Base-by-base conservation (phyloP, 805 yeast species). In the Pichia rugopelliculosa region DNA sequence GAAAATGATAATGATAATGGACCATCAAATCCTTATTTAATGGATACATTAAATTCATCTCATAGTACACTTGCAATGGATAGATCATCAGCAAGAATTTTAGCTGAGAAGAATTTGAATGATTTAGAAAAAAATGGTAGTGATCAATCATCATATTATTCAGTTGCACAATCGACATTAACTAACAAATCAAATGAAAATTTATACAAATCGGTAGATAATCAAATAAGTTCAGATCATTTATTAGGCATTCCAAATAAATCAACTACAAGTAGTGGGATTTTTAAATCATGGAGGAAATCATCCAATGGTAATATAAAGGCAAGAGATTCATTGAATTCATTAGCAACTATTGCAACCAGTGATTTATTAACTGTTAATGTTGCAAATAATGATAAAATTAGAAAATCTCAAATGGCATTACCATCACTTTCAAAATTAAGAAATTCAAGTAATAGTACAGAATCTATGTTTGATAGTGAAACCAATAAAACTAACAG, bases 281-380 rank as follows among this genome's bases (percentile, higher is more conserved):
- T 72, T 56, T 70, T 75, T 59, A 75, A 67, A 58, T 82, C 83
- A 6, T 84, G 90, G 90, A 71, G 89, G 58, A 68, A 64, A 52
- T 60, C 68, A 54, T 56, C 60, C 17, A 57, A 61, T 23, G 61
- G 61, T 38, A 55, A 61, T 34, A 68, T 73, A 71, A 69, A 71
- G 53, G 70, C 77, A 41, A 77, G 91, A 61, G 80, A 77, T 33
- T 83, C 95, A 10, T 71, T 79, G 47, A 76, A 75, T 36, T 86
- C 96, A 0, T 58, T 84, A 48, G 89, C 88, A 24, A 88, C 96
- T 0, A 90, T 90, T 30, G 81, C 90, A 27, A 87, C 96, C 1
- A 87, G 83, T 44, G 91, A 87, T 60, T 74, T 89, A 41, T 74
- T 88, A 59, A 84, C 87, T 5, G 87, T 89, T 36, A 76, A 88